A percentile compares a stretch with the other conserved stretches of the same genome.
Evolutionary conservation across 495 filamentous ascomycete genomes (phyloP).

Genomic region (Neurospora pannonica): DNA sequence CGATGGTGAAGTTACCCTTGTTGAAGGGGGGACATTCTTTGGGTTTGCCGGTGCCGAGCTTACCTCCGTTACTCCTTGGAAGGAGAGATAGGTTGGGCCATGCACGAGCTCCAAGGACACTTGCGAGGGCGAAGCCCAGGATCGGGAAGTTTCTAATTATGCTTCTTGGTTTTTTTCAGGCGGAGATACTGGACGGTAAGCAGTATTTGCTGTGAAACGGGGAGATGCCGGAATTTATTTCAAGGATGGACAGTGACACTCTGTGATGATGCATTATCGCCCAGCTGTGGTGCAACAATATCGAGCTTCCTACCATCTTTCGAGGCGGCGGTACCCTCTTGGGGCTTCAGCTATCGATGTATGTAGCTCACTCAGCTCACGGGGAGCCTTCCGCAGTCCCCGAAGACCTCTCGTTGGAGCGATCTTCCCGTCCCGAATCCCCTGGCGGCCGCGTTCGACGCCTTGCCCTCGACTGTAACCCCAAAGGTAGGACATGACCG

Average conservation of each 20-base stretch:
- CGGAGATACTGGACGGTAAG: not conserved
- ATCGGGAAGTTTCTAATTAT: not conserved
- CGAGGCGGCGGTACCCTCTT: not conserved
- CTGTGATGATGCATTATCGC: not conserved
- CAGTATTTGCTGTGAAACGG: not conserved
- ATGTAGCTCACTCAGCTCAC: not conserved
- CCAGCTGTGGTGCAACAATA: not conserved
- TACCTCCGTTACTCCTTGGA: not conserved
- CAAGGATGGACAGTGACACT: not conserved
- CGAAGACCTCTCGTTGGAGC: not conserved
- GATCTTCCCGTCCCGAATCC: not conserved
- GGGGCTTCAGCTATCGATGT: not conserved
- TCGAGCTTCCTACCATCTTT: not conserved
- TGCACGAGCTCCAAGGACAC: not conserved
- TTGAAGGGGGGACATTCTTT: slow-evolving; percentile 5
- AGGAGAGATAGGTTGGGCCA: not conserved
- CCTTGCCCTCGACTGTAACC: not conserved
- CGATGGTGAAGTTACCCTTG: slow-evolving; percentile 20
- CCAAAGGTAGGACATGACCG: not conserved
- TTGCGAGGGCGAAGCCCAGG: not conserved
- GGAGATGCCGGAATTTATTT: not conserved
- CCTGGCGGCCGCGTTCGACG: not conserved
- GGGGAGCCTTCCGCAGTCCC: not conserved
- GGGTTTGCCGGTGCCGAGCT: not conserved
- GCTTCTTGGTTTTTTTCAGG: not conserved